Conservation (phyloP, 495 filamentous ascomycete species). For the Xylaria venustula region DNA sequence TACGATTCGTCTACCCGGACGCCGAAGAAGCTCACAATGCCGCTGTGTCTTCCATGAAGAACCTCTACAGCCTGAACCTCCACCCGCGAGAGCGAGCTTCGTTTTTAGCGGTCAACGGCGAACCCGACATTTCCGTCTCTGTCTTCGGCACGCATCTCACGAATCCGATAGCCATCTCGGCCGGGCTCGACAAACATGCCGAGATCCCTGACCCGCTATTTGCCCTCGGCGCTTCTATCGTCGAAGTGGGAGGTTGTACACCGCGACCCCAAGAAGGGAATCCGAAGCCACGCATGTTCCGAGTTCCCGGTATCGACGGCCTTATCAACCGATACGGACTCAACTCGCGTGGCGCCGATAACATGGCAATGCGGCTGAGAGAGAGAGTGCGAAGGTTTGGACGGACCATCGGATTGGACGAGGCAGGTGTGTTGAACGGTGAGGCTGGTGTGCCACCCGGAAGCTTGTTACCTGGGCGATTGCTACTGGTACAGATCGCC, state of each 20-base stretch:
- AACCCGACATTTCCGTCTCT: constrained; percentile 38
- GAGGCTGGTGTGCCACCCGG: constrained; percentile 65
- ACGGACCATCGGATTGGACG: constrained; percentile 64
- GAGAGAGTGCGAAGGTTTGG: constrained; percentile 77
- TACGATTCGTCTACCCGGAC: constrained; percentile 72
- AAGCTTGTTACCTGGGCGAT: constrained; percentile 66
- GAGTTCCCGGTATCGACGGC: constrained; percentile 73
- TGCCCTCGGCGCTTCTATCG: constrained; percentile 73
- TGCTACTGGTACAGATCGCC: constrained; percentile 92
- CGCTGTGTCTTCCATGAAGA: constrained; percentile 67
- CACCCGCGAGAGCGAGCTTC: constrained; percentile 70
- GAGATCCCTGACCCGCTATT: constrained; percentile 82
- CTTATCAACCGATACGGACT: constrained; percentile 95
- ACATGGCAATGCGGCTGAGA: constrained; percentile 75
- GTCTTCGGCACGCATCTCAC: constrained; percentile 77
- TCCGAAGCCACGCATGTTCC: constrained; percentile 81
- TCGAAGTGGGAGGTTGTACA: constrained; percentile 91
- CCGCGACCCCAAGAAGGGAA: constrained; percentile 84
- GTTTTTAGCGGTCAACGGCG: constrained; percentile 2
- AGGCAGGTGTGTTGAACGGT: constrained; percentile 70
- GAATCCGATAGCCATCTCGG: constrained; percentile 90
- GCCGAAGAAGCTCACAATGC: constrained; percentile 88
- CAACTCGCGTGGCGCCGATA: constrained; percentile 85
- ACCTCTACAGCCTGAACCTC: constrained; percentile 61
- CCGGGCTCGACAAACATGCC: constrained; percentile 90